Evolutionary conservation across 345 rosid species (phyloP), one percentile per base, ranked within the genome.

Genomic region (Viola odorata): DNA sequence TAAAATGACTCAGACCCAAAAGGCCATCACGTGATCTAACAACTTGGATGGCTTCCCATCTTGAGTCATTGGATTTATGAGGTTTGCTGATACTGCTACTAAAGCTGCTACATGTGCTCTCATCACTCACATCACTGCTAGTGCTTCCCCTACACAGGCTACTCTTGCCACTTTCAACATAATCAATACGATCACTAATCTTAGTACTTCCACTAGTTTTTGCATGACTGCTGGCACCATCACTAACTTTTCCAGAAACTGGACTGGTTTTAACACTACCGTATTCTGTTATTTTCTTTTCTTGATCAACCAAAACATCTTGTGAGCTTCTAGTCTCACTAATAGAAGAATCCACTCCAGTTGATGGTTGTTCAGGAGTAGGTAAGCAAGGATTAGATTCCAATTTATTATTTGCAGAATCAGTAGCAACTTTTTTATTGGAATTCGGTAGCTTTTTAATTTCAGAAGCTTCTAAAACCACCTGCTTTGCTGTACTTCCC

Each of bases 21-120:
- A 61, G 70, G 32, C 92, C 94, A 69, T 91, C 92, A 55, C 75
- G 81, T 37, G 73, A 72, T 73, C 89, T 80, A 16, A 88, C 86
- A 0, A 85, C 89, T 64, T 87, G 96, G 69, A 91, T 91, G 41
- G 96, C 97, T 80, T 87, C 97, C 97, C 97, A 91, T 64, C 96
- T 84, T 76, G 80, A 62, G 70, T 91, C 97, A 57, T 91, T 87
- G 17, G 87, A 91, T 73, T 87, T 88, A 65, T 91, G 97, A 17
- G 97, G 97, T 63, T 88, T 91, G 77, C 66, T 91, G 54, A 85
- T 79, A 64, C 82, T 80, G 75, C 87, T 85, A 69, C 94, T 91
- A 68, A 91, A 91, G 83, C 94, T 87, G 76, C 92, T 87, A 65
- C 97, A 91, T 12, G 91, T 73, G 72, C 97, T 91, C 76, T 91